Percentiles rank a stretch among this genome's conserved stretches.
Conservation (phyloP, 2,329 filamentous ascomycete species). For the Aspergillus tanneri region DNA sequence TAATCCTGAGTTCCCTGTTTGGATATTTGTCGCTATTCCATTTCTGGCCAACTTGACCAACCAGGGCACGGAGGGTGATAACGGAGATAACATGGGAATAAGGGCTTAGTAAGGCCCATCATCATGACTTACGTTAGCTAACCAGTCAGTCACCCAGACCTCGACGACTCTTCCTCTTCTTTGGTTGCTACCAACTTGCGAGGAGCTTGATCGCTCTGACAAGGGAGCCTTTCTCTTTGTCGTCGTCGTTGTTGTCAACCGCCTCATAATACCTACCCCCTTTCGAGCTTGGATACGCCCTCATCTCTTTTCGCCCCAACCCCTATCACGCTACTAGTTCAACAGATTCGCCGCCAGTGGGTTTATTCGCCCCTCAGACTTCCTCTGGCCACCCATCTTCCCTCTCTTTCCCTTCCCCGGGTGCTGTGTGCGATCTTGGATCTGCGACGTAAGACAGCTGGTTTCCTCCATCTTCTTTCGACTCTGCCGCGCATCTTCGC, state of each 20-base stretch:
- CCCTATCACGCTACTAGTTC: neutral
- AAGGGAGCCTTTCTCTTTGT: neutral
- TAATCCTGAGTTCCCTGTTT: too few species aligned
- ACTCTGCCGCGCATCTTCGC: neutral
- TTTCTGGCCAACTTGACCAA: neutral
- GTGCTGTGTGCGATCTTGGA: neutral
- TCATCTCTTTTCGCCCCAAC: neutral
- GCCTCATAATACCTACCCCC: neutral
- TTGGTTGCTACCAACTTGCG: neutral
- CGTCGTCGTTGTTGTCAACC: neutral
- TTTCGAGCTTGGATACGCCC: neutral
- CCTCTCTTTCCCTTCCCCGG: neutral
- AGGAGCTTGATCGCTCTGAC: neutral
- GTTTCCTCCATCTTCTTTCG: neutral
- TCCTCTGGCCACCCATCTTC: neutral
- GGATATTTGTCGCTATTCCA: neutral
- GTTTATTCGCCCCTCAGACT: neutral
- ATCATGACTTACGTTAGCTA: neutral
- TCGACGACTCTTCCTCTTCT: neutral
- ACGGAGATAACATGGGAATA: constrained; percentile 4
- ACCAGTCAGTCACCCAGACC: neutral
- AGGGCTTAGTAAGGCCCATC: neutral
- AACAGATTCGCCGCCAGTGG: neutral
- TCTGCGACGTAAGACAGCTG: too few species aligned
- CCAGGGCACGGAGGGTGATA: neutral